phyloP scores from a whole-genome alignment of 805 yeast species.

The Saccharomycopsis javanensis region DNA sequence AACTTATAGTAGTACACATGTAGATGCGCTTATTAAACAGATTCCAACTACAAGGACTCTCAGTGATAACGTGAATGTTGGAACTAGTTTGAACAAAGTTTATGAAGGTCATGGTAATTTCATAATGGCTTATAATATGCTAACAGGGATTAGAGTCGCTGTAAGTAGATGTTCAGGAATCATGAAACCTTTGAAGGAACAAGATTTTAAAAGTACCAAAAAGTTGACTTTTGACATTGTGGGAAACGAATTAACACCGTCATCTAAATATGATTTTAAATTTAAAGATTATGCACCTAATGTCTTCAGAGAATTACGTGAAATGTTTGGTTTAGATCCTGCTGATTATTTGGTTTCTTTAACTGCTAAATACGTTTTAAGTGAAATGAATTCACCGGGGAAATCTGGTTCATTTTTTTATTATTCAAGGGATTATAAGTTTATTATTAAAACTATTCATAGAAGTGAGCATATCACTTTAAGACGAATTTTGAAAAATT shows the following conservation, averaged over 20 bases:
- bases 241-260: constrained; percentile 86
- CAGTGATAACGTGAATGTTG: constrained; percentile 6
- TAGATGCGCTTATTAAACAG: not conserved
- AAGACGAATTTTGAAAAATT: constrained; percentile 60
- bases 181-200: constrained; percentile 59
- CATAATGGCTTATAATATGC: constrained; percentile 92
- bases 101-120: constrained; percentile 91
- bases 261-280: constrained; percentile 90
- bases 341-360: constrained; percentile 90
- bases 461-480: constrained; percentile 85
- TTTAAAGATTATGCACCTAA: constrained; percentile 95
- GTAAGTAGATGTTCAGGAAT: constrained; percentile 87
- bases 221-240: constrained; percentile 79
- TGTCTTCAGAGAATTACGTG: constrained; percentile 79
- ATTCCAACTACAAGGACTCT: constrained; percentile 1
- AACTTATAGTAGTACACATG: not conserved
- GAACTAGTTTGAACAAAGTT: constrained; percentile 34
- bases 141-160: constrained; percentile 92
- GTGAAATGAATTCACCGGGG: constrained; percentile 92
- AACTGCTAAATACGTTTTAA: constrained; percentile 84
- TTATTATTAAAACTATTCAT: constrained; percentile 92
- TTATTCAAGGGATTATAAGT: constrained; percentile 86
- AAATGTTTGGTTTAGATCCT: constrained; percentile 79
- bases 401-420: constrained; percentile 95
- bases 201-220: constrained; percentile 62